Conservation (phyloP, 306 rosid species). For the Coriaria nepalensis region DNA sequence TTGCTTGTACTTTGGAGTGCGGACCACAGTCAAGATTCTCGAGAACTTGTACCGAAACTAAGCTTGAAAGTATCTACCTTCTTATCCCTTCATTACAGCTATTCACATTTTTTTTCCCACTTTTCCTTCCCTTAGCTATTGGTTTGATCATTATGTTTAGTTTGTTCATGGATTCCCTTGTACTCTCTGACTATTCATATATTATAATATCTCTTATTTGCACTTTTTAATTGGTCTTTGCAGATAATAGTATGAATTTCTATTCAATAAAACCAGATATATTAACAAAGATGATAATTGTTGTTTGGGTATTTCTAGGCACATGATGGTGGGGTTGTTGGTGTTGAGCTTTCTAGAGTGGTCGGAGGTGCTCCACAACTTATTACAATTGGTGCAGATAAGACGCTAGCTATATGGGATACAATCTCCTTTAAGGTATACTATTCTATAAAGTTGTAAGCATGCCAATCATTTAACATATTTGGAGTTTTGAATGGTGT, state of each 20-base stretch:
- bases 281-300: not conserved
- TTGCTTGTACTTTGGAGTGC: constrained; percentile 95
- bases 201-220: not conserved
- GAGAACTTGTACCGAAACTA: constrained; percentile 95
- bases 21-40: constrained; percentile 88
- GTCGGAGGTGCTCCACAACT: constrained; percentile 95
- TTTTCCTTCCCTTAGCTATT: constrained; percentile 4
- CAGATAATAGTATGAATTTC: not conserved
- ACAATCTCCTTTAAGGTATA: constrained; percentile 82
- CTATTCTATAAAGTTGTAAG: constrained; percentile 6
- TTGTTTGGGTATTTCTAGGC: constrained; percentile 38
- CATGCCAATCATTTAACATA: constrained; percentile 11
- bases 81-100: constrained; percentile 12
- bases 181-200: no score
- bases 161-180: constrained; percentile 12
- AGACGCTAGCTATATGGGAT: constrained; percentile 98
- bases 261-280: not conserved
- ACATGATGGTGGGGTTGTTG: constrained; percentile 97
- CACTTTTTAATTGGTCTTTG: constrained; percentile 1
- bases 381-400: constrained; percentile 95
- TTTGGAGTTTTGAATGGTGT: constrained; percentile 8
- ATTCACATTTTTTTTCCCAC: not conserved
- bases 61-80: constrained; percentile 57
- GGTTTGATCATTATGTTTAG: constrained; percentile 8
- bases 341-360: constrained; percentile 93